Conservation (phyloP, 2,329 filamentous ascomycete species). For the Cordyceps cateniannulata region DNA sequence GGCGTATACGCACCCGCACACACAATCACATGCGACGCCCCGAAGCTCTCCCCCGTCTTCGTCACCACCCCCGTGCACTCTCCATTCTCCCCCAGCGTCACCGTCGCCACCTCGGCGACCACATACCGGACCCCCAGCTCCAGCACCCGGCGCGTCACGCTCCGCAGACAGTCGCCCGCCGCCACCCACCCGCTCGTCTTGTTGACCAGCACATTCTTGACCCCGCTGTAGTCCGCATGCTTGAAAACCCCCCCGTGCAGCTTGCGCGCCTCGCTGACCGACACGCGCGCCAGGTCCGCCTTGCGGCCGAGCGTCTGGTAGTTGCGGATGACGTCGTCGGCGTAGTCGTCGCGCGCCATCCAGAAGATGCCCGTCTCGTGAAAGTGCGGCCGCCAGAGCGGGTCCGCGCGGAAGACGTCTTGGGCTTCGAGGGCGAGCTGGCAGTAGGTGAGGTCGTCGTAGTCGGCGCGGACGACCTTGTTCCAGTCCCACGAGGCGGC, state of each 20-base stretch:
- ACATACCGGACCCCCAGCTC: conserved; percentile 54
- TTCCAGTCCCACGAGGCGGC: conserved; percentile 69
- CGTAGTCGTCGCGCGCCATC: conserved; percentile 45
- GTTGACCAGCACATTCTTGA: conserved; percentile 55
- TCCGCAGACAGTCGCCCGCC: conserved; percentile 51
- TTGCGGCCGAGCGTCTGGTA: conserved; percentile 39
- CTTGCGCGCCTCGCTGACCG: conserved; percentile 39
- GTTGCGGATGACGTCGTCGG: conserved; percentile 45
- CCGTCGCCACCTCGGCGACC: conserved; percentile 40
- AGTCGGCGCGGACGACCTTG: conserved; percentile 65
- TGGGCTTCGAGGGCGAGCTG: conserved; percentile 59
- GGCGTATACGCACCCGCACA: conserved; percentile 54
- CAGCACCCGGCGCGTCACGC: conserved; percentile 46
- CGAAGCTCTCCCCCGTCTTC: conserved; percentile 35
- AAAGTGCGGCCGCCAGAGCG: conserved; percentile 50
- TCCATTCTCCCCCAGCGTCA: conserved; percentile 40
- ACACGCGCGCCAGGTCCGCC: conserved; percentile 35
- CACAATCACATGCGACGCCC: conserved; percentile 46
- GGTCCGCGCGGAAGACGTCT: conserved; percentile 51
- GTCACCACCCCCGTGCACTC: conserved; percentile 43
- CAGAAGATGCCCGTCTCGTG: conserved; percentile 55
- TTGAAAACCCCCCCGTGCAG: conserved; percentile 53
- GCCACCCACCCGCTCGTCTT: conserved; percentile 57
- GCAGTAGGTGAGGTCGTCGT: conserved; percentile 58
- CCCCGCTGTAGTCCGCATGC: conserved; percentile 52